Evolutionary conservation across 345 rosid genomes (phyloP).

Genomic region (Salix suchowensis): DNA sequence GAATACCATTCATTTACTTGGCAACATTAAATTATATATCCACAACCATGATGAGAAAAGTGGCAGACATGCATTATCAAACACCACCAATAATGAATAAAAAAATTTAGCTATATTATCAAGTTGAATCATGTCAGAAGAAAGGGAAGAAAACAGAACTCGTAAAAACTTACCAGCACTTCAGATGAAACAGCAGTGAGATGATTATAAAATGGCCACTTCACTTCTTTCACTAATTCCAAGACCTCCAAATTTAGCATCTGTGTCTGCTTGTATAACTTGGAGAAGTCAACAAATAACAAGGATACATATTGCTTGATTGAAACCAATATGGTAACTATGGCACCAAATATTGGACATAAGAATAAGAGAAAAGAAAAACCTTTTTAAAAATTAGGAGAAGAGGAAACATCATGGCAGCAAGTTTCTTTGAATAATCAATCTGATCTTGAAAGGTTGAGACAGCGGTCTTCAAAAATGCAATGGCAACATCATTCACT

Average conservation of each 20-base stretch:
- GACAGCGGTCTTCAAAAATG: constrained; percentile 50
- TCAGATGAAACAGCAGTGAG: constrained; percentile 39
- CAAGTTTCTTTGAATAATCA: constrained; percentile 48
- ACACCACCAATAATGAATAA: too few relatives aligned
- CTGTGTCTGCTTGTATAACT: constrained; percentile 51
- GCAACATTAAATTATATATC: too few relatives aligned
- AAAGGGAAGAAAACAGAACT: background rate
- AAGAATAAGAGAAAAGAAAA: constrained; percentile 1
- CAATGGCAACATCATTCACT: constrained; percentile 54
- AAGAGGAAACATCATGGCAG: constrained; percentile 68
- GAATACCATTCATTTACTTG: too few relatives aligned
- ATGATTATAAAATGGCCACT: constrained; percentile 63
- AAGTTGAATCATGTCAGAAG: background rate
- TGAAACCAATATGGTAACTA: background rate
- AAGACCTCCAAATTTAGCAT: constrained; percentile 53
- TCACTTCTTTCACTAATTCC: constrained; percentile 51
- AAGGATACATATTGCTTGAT: background rate
- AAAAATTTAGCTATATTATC: too few relatives aligned
- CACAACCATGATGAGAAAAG: too few relatives aligned
- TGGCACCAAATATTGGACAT: background rate
- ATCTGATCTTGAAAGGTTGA: constrained; percentile 37
- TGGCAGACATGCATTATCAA: too few relatives aligned
- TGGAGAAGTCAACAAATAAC: background rate
- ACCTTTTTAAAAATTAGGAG: constrained; percentile 77
- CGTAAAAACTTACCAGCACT: constrained; percentile 41